Evolutionary conservation across 73 alveolate species (phyloP).

Genomic region (Breviolum minutum): DNA sequence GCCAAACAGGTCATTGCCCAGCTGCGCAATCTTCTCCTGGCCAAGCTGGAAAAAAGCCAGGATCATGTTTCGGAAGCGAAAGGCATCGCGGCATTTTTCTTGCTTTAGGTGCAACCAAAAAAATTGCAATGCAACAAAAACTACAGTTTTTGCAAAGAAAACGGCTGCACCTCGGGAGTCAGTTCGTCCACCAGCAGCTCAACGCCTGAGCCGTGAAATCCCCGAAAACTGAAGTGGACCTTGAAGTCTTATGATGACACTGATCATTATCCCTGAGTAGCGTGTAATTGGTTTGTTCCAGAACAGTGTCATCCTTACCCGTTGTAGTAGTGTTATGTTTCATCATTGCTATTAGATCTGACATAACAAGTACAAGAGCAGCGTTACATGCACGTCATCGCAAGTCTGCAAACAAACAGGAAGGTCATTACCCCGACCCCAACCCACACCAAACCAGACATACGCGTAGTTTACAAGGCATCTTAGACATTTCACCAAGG

Average conservation of each 20-base stretch:
- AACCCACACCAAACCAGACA: background rate
- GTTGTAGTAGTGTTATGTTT: background rate
- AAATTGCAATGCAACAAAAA: background rate
- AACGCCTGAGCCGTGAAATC: background rate
- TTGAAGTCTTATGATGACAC: too few species aligned
- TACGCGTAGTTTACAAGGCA: background rate
- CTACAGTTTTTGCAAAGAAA: too few species aligned
- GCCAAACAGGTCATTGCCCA: conserved; percentile 87
- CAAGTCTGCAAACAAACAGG: background rate
- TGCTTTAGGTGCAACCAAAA: background rate
- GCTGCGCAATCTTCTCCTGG: conserved; percentile 60
- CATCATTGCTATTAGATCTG: background rate
- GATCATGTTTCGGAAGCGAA: too few species aligned
- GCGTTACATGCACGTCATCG: background rate
- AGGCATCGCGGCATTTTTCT: too few species aligned
- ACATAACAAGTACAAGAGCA: background rate
- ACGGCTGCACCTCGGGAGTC: conserved; percentile 15
- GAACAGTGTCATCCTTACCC: too few species aligned
- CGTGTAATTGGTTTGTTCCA: too few species aligned
- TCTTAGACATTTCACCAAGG: background rate
- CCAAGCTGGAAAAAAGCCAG: background rate
- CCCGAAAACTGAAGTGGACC: background rate
- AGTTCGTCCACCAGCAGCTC: conserved; percentile 63
- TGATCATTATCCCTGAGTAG: too few species aligned
- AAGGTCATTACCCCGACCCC: background rate